Base-by-base conservation (phyloP, 2,329 filamentous ascomycete genomes). In the Hypoxylon sp. region DNA sequence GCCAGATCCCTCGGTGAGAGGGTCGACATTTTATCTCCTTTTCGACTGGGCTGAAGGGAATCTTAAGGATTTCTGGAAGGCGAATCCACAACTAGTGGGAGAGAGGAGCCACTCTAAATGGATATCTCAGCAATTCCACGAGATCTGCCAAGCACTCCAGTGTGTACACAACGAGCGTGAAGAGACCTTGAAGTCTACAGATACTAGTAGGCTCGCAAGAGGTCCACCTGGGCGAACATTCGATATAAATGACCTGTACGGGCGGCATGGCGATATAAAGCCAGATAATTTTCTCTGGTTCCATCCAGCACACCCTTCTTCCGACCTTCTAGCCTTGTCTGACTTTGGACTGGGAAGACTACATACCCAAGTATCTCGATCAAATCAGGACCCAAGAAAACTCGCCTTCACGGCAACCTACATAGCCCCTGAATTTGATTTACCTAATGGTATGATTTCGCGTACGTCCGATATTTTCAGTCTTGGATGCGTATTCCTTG, bases 201-300 rank as follows among this genome's bases (percentile, higher is more conserved):
- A 65, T n/a, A 10, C 22, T 1, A 48, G 10, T 2, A 42, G 0
- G n/a, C 55, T 62, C 13, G 47, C 39, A 47, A 64, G 5, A 2
- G 24, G 11, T 5, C 22, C 33, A 2, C 19, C 3, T 26, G 57
- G 31, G n/a, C 59, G 37, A 19, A 1, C 11, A 3, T 3, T 50
- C 17, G 42, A 55, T 9, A 6, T 54, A 5, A 39, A 72, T 2
- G 61, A 54, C 3, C 29, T 72, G 9, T 81, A 71, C 55, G 80
- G 79, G 3, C 71, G 78, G 3, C 77, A 80, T 46, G 76, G 78
- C 2, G 75, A 80, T 50, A 71, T 82, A 6, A 82, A 81, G 14
- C 77, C 80, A 0, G 76, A 77, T 5, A 81, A 82, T 26, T 79
- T 82, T 5, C 70, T 81, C 0, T 76, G 74, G 67, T 80, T 76